Evolutionary conservation across 345 rosid species (phyloP).

Genomic region (Arabidopsis thaliana): TAIR10.1 NC_003074.8:8134001-8134500

Average conservation of each 20-base stretch:
- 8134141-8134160: neutral
- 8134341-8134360: conserved; percentile 53
- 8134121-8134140: conserved; percentile 22
- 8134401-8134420: conserved; percentile 7
- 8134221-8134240: neutral
- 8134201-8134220: conserved; percentile 10
- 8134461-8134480: conserved; percentile 50
- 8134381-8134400: conserved; percentile 40
- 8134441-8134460: conserved; percentile 1
- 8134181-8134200: conserved; percentile 47
- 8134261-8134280: neutral
- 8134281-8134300: conserved; percentile 32
- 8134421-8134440: conserved; percentile 31
- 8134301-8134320: conserved; percentile 23
- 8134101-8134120: neutral
- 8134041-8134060: too few relatives aligned
- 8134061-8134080: too few relatives aligned
- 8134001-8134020: too few relatives aligned
- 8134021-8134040: too few relatives aligned
- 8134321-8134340: conserved; percentile 12
- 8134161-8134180: conserved; percentile 2
- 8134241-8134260: neutral
- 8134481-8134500: conserved; percentile 58
- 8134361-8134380: conserved; percentile 34
- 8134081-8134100: too few relatives aligned